Base-by-base conservation (phyloP, 2,329 filamentous ascomycete species). In the Aplosporella prunicola region DNA sequence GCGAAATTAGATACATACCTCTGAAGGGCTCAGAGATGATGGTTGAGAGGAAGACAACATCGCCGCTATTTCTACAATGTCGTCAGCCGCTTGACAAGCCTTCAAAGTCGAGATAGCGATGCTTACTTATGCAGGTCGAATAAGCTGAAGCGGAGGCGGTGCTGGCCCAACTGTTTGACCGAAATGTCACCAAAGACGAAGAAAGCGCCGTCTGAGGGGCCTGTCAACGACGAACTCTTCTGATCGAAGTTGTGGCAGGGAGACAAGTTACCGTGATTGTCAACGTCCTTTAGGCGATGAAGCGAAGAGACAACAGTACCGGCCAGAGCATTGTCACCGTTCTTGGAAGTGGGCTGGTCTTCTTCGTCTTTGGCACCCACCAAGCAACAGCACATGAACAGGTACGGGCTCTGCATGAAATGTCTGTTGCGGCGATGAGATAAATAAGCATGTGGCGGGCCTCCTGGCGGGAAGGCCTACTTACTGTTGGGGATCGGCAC, bases 101-200 rank as follows among this genome's bases (percentile, higher is more conserved):
- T 25, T 11, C 18, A 9, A 9, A 11, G 14, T 9, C 9, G 8
- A 11, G 9, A 24, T 22, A n/a, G 32, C 9, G 9, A 8, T 16
- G 56, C 68, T 48, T 57, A 75, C 68, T 72, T 74, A 48, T 64
- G 68, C 62, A 84, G 75, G 56, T 88, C 82, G 57, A 81, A 88
- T 10, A 93, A 68, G 32, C 75, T 80, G 55, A 94, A 93, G 39
- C 78, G 73, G 25, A 94, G 69, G 23, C 79, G 71, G 53, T 78
- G 89, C 14, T 67, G 69, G 20, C 87, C 87, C 49, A 82, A 75
- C 16, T 77, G 67, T 53, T 81, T 81, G 43, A 89, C 77, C 0
- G 84, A 91, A 15, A 94, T 67, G 57, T 94, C 86, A 5, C 82
- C 82, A 58, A 93, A 93, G n/a, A 93, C 80, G 52, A 93, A 93